Percentiles rank a stretch among this genome's conserved stretches.
phyloP scores from a whole-genome alignment of 257 asterid genomes.

The Phtheirospermum japonicum region DNA sequence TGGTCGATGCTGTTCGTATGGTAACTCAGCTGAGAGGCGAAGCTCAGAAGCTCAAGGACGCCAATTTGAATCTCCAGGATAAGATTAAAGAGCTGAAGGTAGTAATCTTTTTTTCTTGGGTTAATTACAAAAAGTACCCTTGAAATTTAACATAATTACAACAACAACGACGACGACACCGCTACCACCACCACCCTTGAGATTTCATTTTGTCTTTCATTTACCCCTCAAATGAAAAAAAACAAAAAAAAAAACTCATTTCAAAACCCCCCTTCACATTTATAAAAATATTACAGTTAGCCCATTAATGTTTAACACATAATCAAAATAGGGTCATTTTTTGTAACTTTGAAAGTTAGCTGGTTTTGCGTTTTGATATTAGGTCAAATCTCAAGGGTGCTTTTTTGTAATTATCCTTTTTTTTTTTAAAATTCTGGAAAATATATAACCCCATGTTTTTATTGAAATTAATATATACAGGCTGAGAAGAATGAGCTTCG shows the following conservation, averaged over 20 bases:
- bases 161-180: too few species aligned
- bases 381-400: not conserved
- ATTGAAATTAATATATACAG: not conserved
- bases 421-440: not conserved
- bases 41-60: conserved; percentile 81
- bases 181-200: too few species aligned
- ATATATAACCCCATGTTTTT: too few species aligned
- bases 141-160: not conserved
- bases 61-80: conserved; percentile 67
- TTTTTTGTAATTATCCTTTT: too few species aligned
- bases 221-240: not conserved
- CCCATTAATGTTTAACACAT: not conserved
- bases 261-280: not conserved
- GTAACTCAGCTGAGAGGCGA: conserved; percentile 79
- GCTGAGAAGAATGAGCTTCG: conserved; percentile 3
- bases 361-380: too few species aligned
- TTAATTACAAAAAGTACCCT: not conserved
- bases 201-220: too few species aligned
- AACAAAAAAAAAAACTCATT: too few species aligned
- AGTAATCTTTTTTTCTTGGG: conserved; percentile 30
- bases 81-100: conserved; percentile 92
- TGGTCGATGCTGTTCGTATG: conserved; percentile 85
- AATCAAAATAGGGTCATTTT: too few species aligned
- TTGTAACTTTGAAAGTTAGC: too few species aligned
- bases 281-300: not conserved